Conservation (phyloP, 352 stramenopile species). For the Globisporangium acanthophoron region DNA sequence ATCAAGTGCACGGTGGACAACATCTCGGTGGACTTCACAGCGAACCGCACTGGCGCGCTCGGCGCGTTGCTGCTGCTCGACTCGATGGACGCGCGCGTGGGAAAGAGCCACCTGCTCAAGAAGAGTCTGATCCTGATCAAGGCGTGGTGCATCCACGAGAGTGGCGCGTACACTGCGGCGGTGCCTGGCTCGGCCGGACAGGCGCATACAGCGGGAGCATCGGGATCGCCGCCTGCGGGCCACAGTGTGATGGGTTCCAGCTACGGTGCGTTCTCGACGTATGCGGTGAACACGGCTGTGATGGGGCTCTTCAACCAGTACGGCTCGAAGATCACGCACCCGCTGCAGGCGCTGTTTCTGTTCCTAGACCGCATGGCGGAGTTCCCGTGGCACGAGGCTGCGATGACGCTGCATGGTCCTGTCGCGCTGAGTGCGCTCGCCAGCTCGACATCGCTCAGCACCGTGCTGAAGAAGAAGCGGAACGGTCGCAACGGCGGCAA, state of each 20-base stretch:
- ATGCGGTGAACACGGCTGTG: conserved; percentile 87
- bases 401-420: conserved; percentile 71
- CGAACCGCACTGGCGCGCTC: conserved; percentile 78
- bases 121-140: conserved; percentile 87
- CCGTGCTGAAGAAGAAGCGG: conserved; percentile 18
- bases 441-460: conserved; percentile 30
- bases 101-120: conserved; percentile 83
- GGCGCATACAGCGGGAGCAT: neutral
- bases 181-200: conserved; percentile 6
- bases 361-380: conserved; percentile 83
- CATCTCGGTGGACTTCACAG: conserved; percentile 84
- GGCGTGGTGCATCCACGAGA: conserved; percentile 88
- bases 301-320: conserved; percentile 87
- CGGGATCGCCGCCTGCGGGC: neutral
- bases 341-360: conserved; percentile 76
- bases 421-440: conserved; percentile 54
- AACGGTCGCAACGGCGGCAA: neutral
- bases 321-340: conserved; percentile 58
- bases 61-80: conserved; percentile 82
- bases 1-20: conserved; percentile 92
- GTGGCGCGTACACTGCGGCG: conserved; percentile 42
- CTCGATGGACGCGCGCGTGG: conserved; percentile 72
- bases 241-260: conserved; percentile 77
- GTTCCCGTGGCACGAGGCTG: conserved; percentile 84
- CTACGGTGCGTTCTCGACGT: conserved; percentile 73